Percentiles rank a stretch among this genome's conserved stretches.
phyloP scores from a whole-genome alignment of 2,329 filamentous ascomycete genomes.

The Dothideomycetidae sp. region DNA sequence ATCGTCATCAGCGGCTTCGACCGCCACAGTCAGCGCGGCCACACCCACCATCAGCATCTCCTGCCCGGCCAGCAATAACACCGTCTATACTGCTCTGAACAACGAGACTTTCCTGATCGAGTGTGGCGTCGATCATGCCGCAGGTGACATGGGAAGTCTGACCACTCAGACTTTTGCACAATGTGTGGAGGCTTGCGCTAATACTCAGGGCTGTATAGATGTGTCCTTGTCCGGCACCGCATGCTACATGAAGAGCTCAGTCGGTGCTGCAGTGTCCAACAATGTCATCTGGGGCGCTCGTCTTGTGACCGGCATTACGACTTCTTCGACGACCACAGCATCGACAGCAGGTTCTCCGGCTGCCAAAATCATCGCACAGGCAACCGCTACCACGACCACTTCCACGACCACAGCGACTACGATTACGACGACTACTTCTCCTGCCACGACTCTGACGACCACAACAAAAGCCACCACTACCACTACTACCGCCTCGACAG shows the following conservation, averaged over 20 bases:
- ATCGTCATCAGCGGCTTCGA: not conserved
- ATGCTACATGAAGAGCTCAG: constrained; percentile 13
- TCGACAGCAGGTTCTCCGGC: constrained; percentile 1
- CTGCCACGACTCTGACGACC: constrained; percentile 6
- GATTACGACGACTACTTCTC: constrained; percentile 5
- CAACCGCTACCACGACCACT: constrained; percentile 9
- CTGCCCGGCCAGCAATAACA: constrained; percentile 19
- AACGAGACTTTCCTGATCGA: constrained; percentile 18
- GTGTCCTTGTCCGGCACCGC: constrained; percentile 15
- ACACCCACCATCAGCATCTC: constrained; percentile 12
- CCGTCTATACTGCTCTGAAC: constrained; percentile 13
- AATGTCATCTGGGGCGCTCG: constrained; percentile 12
- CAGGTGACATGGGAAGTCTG: constrained; percentile 16
- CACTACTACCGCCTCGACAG: constrained; percentile 6
- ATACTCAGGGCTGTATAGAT: constrained; percentile 14
- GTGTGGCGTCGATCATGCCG: constrained; percentile 19
- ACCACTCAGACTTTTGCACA: constrained; percentile 12
- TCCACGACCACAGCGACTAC: constrained; percentile 1
- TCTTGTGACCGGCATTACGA: constrained; percentile 4
- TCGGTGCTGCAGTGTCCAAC: constrained; percentile 12
- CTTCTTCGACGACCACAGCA: constrained; percentile 8
- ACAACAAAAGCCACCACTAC: constrained; percentile 5
- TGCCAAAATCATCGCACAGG: constrained; percentile 3
- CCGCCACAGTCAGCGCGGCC: constrained; percentile 10
- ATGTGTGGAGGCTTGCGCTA: constrained; percentile 17